phyloP scores from a whole-genome alignment of 768 basidiomycete species.

The Naematelia encephala region DNA sequence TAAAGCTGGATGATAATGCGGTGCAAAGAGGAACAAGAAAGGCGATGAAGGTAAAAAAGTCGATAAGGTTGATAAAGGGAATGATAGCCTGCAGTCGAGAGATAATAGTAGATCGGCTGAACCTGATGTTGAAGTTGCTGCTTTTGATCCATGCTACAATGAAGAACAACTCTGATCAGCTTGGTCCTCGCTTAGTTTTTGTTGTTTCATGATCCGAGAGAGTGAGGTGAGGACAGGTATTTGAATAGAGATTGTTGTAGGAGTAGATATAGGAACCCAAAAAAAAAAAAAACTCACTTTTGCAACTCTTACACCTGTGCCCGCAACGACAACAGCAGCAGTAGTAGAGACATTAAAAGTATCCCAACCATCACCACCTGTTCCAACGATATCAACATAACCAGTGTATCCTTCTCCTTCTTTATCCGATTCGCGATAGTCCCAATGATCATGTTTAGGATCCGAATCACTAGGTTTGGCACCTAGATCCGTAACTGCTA shows the following conservation, averaged over 20 bases:
- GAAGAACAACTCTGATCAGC: slow-evolving; percentile 6
- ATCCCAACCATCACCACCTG: slow-evolving; percentile 92
- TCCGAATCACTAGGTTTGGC: slow-evolving; percentile 7
- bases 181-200: no score
- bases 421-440: slow-evolving; percentile 44
- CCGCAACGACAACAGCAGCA: slow-evolving; percentile 88
- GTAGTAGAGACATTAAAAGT: slow-evolving; percentile 96
- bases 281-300: slow-evolving; percentile 62
- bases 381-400: slow-evolving; percentile 78
- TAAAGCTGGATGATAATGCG: slow-evolving; percentile 86
- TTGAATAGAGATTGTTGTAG: background rate
- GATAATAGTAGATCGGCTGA: slow-evolving; percentile 87
- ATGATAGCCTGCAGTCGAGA: slow-evolving; percentile 65
- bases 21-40: slow-evolving; percentile 90
- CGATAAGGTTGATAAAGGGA: slow-evolving; percentile 57
- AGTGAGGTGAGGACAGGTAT: no score
- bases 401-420: slow-evolving; percentile 46
- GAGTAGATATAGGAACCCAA: background rate
- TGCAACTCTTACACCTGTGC: slow-evolving; percentile 85
- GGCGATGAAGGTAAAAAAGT: slow-evolving; percentile 60
- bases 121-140: slow-evolving; percentile 90
- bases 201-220: no score
- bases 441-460: slow-evolving; percentile 38
- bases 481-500: slow-evolving; percentile 59
- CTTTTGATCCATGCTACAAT: slow-evolving; percentile 69